Conservation (phyloP, 495 filamentous ascomycete species). For the Tuber borchii region DNA sequence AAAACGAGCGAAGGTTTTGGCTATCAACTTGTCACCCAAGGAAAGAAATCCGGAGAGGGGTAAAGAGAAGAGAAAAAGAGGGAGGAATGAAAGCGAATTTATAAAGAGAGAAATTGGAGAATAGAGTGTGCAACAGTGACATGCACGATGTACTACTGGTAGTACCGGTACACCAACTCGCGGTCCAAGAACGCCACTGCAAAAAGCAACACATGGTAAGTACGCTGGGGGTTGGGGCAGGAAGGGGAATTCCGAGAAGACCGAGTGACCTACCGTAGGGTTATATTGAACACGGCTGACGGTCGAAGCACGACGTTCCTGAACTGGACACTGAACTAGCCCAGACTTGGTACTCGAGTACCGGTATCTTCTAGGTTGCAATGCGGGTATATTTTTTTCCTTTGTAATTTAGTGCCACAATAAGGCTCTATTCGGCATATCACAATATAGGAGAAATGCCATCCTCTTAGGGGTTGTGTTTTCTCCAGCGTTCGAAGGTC, state of each 20-base stretch:
- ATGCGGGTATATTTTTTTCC: neutral
- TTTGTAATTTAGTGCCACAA: neutral
- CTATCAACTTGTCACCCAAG: neutral
- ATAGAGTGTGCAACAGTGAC: neutral
- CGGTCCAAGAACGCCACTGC: neutral
- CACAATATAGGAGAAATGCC: neutral
- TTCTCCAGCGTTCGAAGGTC: neutral
- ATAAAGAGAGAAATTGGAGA: neutral
- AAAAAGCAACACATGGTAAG: neutral
- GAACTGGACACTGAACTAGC: neutral
- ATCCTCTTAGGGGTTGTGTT: neutral
- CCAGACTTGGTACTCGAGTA: neutral
- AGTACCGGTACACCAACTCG: neutral
- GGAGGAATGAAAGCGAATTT: neutral
- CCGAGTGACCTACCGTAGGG: neutral
- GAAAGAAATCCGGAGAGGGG: constrained; percentile 2
- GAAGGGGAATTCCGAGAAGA: neutral
- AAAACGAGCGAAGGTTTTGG: neutral
- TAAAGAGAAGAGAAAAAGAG: neutral
- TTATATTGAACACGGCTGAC: neutral
- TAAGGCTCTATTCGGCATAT: neutral
- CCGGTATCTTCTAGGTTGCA: neutral
- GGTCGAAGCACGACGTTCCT: neutral
- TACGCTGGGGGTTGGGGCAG: neutral
- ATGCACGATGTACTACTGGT: neutral